Evolutionary conservation across 192 early-diverging fungal genomes (phyloP).

Genomic region (Podila epicladia): DNA sequence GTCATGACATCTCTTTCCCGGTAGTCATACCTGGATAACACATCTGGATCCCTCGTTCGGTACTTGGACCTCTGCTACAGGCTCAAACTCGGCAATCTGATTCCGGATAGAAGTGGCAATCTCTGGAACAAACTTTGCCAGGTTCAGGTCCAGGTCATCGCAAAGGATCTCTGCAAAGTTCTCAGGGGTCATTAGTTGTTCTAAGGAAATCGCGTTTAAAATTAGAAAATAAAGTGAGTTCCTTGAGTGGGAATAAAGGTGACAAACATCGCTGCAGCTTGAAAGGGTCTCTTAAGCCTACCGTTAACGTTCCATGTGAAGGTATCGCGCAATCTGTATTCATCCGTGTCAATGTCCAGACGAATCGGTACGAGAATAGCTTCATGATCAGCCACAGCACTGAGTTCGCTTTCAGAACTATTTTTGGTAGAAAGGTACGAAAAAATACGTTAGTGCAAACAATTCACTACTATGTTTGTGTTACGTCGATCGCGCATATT

Average conservation of each 20-base stretch:
- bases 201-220: constrained; percentile 36
- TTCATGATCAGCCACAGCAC: constrained; percentile 67
- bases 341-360: constrained; percentile 91
- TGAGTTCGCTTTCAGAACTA: constrained; percentile 54
- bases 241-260: neutral
- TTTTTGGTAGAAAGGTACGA: neutral
- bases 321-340: constrained; percentile 84
- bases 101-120: constrained; percentile 68
- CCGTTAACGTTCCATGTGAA: constrained; percentile 96
- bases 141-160: constrained; percentile 76
- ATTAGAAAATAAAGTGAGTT: neutral
- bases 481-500: neutral
- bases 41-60: constrained; percentile 55
- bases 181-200: constrained; percentile 81
- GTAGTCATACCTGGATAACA: constrained; percentile 55
- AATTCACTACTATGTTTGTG: neutral
- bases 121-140: constrained; percentile 53
- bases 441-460: neutral
- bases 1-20: no score
- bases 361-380: constrained; percentile 90
- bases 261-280: neutral
- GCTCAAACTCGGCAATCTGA: constrained; percentile 70
- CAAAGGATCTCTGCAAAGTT: constrained; percentile 87
- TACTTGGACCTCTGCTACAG: constrained; percentile 57
- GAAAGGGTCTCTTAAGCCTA: constrained; percentile 14